Conservation (phyloP, 768 basidiomycete species). For the Tylopilus plumbeoviolaceoides region DNA sequence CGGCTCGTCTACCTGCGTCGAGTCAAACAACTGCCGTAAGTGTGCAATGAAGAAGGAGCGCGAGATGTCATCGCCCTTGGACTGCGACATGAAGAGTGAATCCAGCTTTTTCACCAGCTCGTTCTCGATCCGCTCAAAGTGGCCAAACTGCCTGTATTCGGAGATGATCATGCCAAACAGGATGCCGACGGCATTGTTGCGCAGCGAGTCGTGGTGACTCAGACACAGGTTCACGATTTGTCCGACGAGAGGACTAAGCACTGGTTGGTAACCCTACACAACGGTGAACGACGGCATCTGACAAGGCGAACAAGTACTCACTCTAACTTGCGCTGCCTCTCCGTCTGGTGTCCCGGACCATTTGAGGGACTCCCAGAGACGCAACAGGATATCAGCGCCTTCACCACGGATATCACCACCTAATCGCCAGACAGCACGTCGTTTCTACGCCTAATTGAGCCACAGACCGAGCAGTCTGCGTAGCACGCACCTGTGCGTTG, state of each 20-base stretch:
- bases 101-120: slow-evolving; percentile 91
- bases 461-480: neutral
- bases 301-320: slow-evolving; percentile 34
- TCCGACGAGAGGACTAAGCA: slow-evolving; percentile 80
- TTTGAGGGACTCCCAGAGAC: slow-evolving; percentile 83
- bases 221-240: slow-evolving; percentile 89
- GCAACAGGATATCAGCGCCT: slow-evolving; percentile 74
- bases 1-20: slow-evolving; percentile 73
- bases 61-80: slow-evolving; percentile 86
- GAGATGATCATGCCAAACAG: slow-evolving; percentile 95
- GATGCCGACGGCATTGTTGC: slow-evolving; percentile 87
- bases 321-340: slow-evolving; percentile 53
- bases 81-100: slow-evolving; percentile 88
- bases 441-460: slow-evolving; percentile 54
- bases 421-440: slow-evolving; percentile 93
- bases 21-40: slow-evolving; percentile 85
- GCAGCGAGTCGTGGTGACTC: slow-evolving; percentile 90
- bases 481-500: slow-evolving; percentile 69
- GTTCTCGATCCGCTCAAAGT: slow-evolving; percentile 88
- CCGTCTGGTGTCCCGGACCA: slow-evolving; percentile 59
- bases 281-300: neutral
- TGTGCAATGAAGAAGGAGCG: slow-evolving; percentile 92
- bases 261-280: slow-evolving; percentile 75
- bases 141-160: slow-evolving; percentile 78
- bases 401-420: slow-evolving; percentile 94